These are phyloP conservation scores for Flammula alnicola DNA, from an alignment of 1,284 basidiomycete species.

Conservation along the genomic window DNA sequence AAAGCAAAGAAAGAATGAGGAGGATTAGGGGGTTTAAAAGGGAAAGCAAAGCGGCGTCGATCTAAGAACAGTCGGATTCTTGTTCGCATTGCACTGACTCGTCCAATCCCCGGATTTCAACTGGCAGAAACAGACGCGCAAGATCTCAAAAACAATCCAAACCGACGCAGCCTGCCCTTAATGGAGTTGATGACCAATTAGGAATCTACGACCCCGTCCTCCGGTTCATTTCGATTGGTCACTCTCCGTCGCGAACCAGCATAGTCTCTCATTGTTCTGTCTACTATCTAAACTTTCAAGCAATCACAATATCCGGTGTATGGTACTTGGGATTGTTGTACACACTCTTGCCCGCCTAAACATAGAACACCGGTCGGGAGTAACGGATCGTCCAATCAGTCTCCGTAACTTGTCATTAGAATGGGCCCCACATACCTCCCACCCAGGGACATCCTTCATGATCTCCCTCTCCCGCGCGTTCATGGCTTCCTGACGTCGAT, in stretches of 20 bases:
- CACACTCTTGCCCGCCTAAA: slow-evolving; percentile 59
- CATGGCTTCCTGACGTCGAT: slow-evolving; percentile 83
- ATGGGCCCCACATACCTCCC: slow-evolving; percentile 92
- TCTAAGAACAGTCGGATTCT: slow-evolving; percentile 35
- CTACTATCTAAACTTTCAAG: slow-evolving; percentile 15
- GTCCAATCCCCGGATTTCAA: slow-evolving; percentile 14
- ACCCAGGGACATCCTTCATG: slow-evolving; percentile 94
- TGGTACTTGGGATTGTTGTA: slow-evolving; percentile 88
- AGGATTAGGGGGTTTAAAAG: no score
- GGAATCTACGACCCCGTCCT: slow-evolving; percentile 14
- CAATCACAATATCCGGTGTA: slow-evolving; percentile 47
- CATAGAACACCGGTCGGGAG: slow-evolving; percentile 17
- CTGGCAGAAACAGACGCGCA: slow-evolving; percentile 3
- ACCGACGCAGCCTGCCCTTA: slow-evolving; percentile 11
- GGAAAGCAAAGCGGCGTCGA: slow-evolving; percentile 30
- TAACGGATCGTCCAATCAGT: no score
- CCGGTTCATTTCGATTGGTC: slow-evolving; percentile 16
- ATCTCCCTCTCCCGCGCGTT: slow-evolving; percentile 86
- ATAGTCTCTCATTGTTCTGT: slow-evolving; percentile 10
- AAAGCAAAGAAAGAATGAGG: no score
- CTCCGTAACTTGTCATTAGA: no score
- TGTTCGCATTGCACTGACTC: slow-evolving; percentile 5
- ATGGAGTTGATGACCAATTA: slow-evolving; percentile 9
- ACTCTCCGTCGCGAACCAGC: slow-evolving; percentile 6
- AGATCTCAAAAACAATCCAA: slow-evolving; percentile 17